Evolutionary conservation across 176 grass and related monocot species (phyloP).

Genomic region (Canna indica): DNA sequence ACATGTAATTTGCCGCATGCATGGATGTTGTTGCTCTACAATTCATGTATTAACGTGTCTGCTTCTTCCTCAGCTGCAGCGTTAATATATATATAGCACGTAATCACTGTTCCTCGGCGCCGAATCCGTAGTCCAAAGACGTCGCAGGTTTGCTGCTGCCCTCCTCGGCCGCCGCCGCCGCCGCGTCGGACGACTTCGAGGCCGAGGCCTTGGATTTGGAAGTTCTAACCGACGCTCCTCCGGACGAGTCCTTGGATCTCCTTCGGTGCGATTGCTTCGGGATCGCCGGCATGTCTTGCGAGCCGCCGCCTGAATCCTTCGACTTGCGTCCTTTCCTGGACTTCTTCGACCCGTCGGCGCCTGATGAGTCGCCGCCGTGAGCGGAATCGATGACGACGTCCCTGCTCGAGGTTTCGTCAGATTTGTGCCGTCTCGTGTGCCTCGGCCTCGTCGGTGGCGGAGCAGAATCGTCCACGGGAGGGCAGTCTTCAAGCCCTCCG

Average conservation of each 20-base stretch:
- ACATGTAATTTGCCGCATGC: too few species aligned
- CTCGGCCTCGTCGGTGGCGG: constrained; percentile 24
- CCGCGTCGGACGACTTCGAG: not conserved
- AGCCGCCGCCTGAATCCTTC: constrained; percentile 27
- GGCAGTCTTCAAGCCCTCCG: not conserved
- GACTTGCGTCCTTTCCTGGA: constrained; percentile 39
- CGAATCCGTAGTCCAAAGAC: too few species aligned
- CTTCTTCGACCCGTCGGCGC: constrained; percentile 51
- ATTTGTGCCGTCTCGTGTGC: constrained; percentile 61
- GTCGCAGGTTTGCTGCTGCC: too few species aligned
- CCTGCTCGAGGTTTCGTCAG: constrained; percentile 35
- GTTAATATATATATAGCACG: too few species aligned
- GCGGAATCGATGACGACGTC: constrained; percentile 24
- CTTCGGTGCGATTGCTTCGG: constrained; percentile 75
- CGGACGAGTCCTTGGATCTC: constrained; percentile 40
- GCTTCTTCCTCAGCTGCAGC: too few species aligned
- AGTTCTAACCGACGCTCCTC: constrained; percentile 11
- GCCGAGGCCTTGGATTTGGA: constrained; percentile 12
- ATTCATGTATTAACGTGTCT: too few species aligned
- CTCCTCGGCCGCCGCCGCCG: too few species aligned
- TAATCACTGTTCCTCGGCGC: too few species aligned
- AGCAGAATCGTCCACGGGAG: constrained; percentile 14
- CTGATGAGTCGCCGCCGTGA: too few species aligned
- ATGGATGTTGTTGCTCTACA: too few species aligned
- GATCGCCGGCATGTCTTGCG: constrained; percentile 55